Evolutionary conservation across 1,139 yeast genomes (phyloP), one percentile per base, ranked within the genome.

Genomic region (Nakaseomyces sp.): DNA sequence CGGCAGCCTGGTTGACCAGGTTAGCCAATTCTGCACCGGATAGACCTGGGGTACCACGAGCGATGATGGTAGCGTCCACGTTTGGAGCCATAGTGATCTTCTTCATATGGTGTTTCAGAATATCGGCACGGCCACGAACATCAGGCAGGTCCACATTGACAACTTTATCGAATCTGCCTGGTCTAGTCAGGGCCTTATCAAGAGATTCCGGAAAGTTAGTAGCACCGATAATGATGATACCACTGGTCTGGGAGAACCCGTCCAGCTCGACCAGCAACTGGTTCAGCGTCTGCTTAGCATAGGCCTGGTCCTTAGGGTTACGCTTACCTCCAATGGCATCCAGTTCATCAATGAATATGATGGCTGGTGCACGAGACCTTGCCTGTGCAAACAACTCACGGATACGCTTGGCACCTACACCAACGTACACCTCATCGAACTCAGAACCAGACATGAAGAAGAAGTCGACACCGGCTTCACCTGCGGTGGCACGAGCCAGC

Each of bases 271-370:
- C 98, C 56, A 91, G 76, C 54, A 91, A 74, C 69, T 91, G 98
- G 67, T 93, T 93, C 55, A 91, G 75, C 1, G 99, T 91, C 67
- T 93, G 98, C 61, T 91, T 89, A 9, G 96, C 95, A 62, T 91
- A 89, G 0, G 97, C 97, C 65, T 91, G 97, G 64, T 91, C 98
- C 65, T 84, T 87, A 30, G 98, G 95, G 58, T 89, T 89, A 65
- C 99, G 79, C 65, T 88, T 89, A 41, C 96, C 95, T 65, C 98
- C 99, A 71, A 93, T 88, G 24, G 98, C 98, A 70, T 91, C 98
- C 60, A 91, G 74, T 67, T 89, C 97, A 68, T 89, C 98, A 57
- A 89, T 89, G 64, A 91, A 91, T 40, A 91, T 86, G 56, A 93
- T 93, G 1, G 97, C 96, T 2, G 99, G 99, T 0, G 96, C 88